Evolutionary conservation across 179 eudicot species (phyloP).

Genomic region (Sideroxylon spinosum): DNA sequence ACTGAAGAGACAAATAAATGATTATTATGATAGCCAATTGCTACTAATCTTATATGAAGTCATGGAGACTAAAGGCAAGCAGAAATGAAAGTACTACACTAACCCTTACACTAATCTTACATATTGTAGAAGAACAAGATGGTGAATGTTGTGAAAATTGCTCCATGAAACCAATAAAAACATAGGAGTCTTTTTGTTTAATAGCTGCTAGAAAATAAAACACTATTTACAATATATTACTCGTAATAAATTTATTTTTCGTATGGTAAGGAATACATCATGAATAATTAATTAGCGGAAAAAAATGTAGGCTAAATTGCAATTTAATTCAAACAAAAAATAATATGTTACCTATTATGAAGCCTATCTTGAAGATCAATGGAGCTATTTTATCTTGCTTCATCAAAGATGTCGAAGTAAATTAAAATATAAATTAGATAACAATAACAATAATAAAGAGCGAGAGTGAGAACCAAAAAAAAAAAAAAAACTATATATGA

Average conservation of each 20-base stretch:
- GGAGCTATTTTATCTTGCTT: slow-evolving; percentile 89
- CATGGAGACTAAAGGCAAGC: neutral
- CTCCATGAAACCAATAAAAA: neutral
- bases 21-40: neutral
- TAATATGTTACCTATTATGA: slow-evolving; percentile 75
- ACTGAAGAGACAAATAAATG: no score
- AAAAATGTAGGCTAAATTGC: neutral
- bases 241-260: neutral
- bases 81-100: neutral
- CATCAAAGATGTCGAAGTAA: slow-evolving; percentile 46
- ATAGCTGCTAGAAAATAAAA: no score
- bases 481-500: neutral
- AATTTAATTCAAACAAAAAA: neutral
- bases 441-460: neutral
- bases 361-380: slow-evolving; percentile 96
- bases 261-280: neutral
- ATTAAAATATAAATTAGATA: neutral
- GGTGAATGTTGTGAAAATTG: neutral
- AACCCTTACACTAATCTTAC: neutral
- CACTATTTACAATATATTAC: neutral
- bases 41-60: neutral
- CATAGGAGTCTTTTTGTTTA: no score
- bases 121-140: neutral
- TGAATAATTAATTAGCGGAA: neutral
- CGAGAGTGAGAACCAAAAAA: neutral